Percentiles rank a stretch among this genome's conserved stretches.
phyloP scores from a whole-genome alignment of 805 yeast species.

The Brettanomyces custersianus region DNA sequence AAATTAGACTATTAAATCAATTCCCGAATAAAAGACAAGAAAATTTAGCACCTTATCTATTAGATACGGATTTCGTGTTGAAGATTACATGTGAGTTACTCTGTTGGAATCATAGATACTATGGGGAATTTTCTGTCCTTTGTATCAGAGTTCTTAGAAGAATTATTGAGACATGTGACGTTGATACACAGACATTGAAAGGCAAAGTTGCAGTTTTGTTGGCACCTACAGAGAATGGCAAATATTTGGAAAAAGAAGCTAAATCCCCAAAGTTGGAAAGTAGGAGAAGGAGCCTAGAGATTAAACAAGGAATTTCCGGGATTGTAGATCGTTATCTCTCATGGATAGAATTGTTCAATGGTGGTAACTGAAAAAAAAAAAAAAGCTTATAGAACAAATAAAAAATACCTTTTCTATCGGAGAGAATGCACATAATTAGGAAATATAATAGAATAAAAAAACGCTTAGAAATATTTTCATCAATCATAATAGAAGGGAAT shows the following conservation, averaged over 20 bases:
- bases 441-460: no score
- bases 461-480: no score
- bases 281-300: constrained; percentile 7
- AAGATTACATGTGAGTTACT: constrained; percentile 38
- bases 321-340: constrained; percentile 20
- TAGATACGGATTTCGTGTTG: constrained; percentile 30
- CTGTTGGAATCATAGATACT: constrained; percentile 61
- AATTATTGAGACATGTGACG: constrained; percentile 26
- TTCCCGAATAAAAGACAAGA: constrained; percentile 2
- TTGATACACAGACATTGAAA: constrained; percentile 28
- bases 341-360: constrained; percentile 24
- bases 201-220: constrained; percentile 32
- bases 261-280: constrained; percentile 5
- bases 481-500: no score
- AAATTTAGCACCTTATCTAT: constrained; percentile 14
- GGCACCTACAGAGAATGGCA: constrained; percentile 6
- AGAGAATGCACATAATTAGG: no score
- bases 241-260: not conserved
- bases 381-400: no score
- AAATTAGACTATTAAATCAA: constrained; percentile 9
- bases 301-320: constrained; percentile 6
- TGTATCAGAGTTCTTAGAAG: constrained; percentile 33
- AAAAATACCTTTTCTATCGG: no score
- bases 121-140: constrained; percentile 41
- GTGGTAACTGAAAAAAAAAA: not conserved